Evolutionary conservation across 2,329 filamentous ascomycete genomes (phyloP), one percentile per base, ranked within the genome.

Genomic region (Geosmithia putterillii): DNA sequence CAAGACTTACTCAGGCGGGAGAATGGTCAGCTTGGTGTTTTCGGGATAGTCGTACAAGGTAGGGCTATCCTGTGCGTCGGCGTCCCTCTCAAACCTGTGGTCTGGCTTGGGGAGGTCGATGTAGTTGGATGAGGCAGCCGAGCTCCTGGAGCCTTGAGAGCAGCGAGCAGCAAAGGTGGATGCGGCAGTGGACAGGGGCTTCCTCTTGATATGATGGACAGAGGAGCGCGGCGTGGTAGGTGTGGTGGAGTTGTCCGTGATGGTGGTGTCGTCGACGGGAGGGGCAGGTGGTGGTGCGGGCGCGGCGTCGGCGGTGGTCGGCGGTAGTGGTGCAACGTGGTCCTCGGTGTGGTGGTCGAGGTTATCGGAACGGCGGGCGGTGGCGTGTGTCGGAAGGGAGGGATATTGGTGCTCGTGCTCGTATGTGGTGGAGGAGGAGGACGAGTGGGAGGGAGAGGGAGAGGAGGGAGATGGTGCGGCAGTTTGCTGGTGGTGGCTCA

Each of bases 21-120:
- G n/a, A 28, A 35, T 23, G 28, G 42, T n/a, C 25, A 40, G 40
- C 25, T 21, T 42, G 20, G 6, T 23, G 35, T 9, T 40, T 28
- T 39, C 34, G n/a, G 70, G 69, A 52, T 75, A 77, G 53, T 77
- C 73, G 69, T 80, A 79, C 41, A 80, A 60, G 25, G 74, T 79
- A 47, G 75, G 76, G 55, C 75, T 79, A 57, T 80, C 75, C 28
- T 32, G 28, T 44, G 77, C 57, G 14, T 74, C 72, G 51, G 61
- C 71, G 25, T 71, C 69, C 47, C 75, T 66, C n/a, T 66, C 65
- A 54, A 74, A 76, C 41, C 74, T 61, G 47, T 69, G 66, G 40
- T 71, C 70, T n/a, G 73, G 70, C 47, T 65, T 64, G 37, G 66
- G 62, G 19, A 72, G 60, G 46, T 67, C 63, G 42, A 62, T 57